Evolutionary conservation across 2,329 filamentous ascomycete genomes (phyloP).

Genomic region (Mycosphaerella sp.): DNA sequence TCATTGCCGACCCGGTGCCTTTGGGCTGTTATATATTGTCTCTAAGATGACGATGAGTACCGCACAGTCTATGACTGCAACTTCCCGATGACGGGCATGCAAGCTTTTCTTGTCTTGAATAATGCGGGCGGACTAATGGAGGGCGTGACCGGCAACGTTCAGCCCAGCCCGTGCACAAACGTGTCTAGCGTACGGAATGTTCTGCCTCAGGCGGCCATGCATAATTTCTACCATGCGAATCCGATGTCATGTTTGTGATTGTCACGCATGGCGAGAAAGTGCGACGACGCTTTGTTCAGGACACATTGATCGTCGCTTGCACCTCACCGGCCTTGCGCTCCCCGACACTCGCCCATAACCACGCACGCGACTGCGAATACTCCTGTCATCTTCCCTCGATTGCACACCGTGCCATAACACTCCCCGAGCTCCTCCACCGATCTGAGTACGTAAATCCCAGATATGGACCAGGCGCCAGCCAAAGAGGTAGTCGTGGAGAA

Average conservation of each 20-base stretch:
- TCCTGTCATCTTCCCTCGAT: no score
- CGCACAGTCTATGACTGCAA: conserved; percentile 9
- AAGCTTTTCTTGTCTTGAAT: conserved; percentile 2
- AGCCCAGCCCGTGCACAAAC: background rate
- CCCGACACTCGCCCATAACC: background rate
- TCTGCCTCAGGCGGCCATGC: background rate
- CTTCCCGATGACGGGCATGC: background rate
- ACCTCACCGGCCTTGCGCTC: background rate
- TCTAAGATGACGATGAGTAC: background rate
- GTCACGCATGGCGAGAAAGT: background rate
- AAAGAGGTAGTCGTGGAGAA: conserved; percentile 33
- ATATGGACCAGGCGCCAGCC: conserved; percentile 31
- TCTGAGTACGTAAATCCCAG: background rate
- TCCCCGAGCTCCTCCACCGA: background rate
- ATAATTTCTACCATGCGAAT: background rate
- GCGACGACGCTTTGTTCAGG: background rate
- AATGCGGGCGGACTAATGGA: conserved; percentile 5
- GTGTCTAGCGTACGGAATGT: background rate
- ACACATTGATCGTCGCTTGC: background rate
- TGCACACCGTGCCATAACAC: background rate
- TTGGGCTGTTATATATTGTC: background rate
- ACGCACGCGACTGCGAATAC: background rate
- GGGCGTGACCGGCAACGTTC: conserved; percentile 4
- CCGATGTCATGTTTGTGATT: background rate
- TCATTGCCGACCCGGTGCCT: conserved; percentile 9